phyloP scores from a whole-genome alignment of 2,329 filamentous ascomycete species.

The Allantophomopsis cytisporea region DNA sequence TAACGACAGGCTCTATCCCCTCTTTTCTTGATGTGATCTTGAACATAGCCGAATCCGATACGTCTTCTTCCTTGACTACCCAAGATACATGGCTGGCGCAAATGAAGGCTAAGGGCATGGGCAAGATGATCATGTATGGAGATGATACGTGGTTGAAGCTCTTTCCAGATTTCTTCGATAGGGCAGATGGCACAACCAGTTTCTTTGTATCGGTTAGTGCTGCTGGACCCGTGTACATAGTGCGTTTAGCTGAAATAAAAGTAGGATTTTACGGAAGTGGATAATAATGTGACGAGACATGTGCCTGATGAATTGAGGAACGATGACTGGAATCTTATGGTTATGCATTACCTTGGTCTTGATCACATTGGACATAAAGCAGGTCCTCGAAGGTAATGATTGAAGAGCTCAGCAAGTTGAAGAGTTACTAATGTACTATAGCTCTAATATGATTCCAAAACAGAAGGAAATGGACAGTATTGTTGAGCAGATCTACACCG shows the following conservation, averaged over 20 bases:
- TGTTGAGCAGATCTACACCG: conserved; percentile 60
- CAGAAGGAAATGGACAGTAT: conserved; percentile 88
- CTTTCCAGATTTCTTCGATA: conserved; percentile 78
- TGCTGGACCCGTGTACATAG: conserved; percentile 10
- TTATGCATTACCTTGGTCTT: conserved; percentile 88
- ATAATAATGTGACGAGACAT: conserved; percentile 93
- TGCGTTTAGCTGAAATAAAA: conserved; percentile 12
- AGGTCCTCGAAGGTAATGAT: conserved; percentile 60
- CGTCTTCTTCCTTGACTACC: conserved; percentile 69
- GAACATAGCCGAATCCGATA: conserved; percentile 91
- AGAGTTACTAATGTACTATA: conserved; percentile 17
- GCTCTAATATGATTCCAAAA: conserved; percentile 84
- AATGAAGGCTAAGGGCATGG: conserved; percentile 58
- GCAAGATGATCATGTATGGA: conserved; percentile 85
- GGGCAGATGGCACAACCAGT: conserved; percentile 85
- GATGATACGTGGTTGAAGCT: conserved; percentile 98
- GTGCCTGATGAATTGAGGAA: conserved; percentile 61
- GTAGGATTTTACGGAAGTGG: conserved; percentile 94
- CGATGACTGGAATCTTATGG: conserved; percentile 82
- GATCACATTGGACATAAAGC: conserved; percentile 98
- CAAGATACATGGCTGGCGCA: conserved; percentile 97
- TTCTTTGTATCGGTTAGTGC: conserved; percentile 88
- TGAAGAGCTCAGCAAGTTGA: background rate
- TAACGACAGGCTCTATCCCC: conserved; percentile 95
- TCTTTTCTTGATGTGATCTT: conserved; percentile 95